Evolutionary conservation across 176 grass and related monocot species (phyloP), one percentile per base, ranked within the genome.

Genomic region (Stipa capillata): DNA sequence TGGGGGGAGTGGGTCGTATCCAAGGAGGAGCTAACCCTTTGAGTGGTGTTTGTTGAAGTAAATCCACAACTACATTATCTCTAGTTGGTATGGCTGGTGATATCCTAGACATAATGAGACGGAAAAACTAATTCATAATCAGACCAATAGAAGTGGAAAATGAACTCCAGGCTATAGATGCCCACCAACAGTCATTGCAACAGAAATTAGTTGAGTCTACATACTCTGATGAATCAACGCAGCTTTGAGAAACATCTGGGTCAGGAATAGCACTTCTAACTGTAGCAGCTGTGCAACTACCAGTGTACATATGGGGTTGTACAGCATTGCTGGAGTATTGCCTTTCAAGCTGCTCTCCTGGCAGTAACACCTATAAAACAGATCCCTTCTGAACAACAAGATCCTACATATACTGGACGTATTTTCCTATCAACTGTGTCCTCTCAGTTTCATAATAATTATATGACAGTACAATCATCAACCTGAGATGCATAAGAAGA

Each of bases 221-320:
- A 49, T 98, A 98, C 95, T 92, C 95, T 53, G 73, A 82, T 67
- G 87, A 90, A 88, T 86, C 53, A 24, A 50, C 77, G 65, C 69
- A 78, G 59, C 73, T 89, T 85, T 79, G 45, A 77, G 75, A 83
- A 76, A 98, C 63, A 83, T 94, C 90, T 79, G 95, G 95, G 18
- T 93, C 95, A 34, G 87, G 83, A 89, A 98, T 90, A 79, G 78
- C 78, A 93, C 74, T 93, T 85, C 90, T 92, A 39, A 98, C 92
- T 72, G 85, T 67, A 68, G 81, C 81, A 73, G 52, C 77, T 86
- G 83, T 79, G 48, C 82, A 94, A 86, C 79, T 84, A 73, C 70
- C 88, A 74, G 65, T 69, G 51, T 82, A 82, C 13, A 42, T 25
- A 61, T 79, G 79, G 21, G 73, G 49, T 79, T 80, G 57, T 59